A percentile compares a stretch with the other conserved stretches of the same genome.
phyloP scores from a whole-genome alignment of 441 rosid genomes.

The Eruca vesicaria region DNA sequence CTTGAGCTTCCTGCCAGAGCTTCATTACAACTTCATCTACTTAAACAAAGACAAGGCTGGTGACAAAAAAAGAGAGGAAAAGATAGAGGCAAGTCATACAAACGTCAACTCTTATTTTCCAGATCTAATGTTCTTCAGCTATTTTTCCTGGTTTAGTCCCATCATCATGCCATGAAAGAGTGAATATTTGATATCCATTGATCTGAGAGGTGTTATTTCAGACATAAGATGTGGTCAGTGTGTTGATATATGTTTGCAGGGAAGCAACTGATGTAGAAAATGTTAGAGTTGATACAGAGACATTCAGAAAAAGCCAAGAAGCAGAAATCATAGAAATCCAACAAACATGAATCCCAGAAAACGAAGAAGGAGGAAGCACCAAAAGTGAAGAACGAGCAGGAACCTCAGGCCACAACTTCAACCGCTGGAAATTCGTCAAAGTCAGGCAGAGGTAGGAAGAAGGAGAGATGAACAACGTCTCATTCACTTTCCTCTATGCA shows the following conservation, averaged over 20 bases:
- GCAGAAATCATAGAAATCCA: too few species aligned
- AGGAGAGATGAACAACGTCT: slow-evolving; percentile 57
- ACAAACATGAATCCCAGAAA: slow-evolving; percentile 79
- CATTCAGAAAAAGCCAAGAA: too few species aligned
- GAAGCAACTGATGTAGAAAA: slow-evolving; percentile 82
- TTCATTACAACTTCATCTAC: too few species aligned
- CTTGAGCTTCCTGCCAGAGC: too few species aligned
- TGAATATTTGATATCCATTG: neutral
- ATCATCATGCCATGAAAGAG: too few species aligned
- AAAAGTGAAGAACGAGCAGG: slow-evolving; percentile 85
- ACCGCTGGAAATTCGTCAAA: slow-evolving; percentile 62
- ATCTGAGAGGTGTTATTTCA: neutral
- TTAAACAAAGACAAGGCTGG: too few species aligned
- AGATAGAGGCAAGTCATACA: too few species aligned
- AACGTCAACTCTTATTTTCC: too few species aligned
- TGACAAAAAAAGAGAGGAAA: too few species aligned
- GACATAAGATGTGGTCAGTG: slow-evolving; percentile 6
- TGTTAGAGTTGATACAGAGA: slow-evolving; percentile 83
- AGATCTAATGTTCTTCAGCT: neutral
- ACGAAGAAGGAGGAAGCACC: too few species aligned
- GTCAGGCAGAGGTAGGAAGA: slow-evolving; percentile 77
- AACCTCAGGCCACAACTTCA: slow-evolving; percentile 64
- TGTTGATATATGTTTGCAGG: slow-evolving; percentile 39
- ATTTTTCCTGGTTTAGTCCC: neutral
- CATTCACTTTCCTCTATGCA: neutral